Evolutionary conservation across 1,284 basidiomycete species (phyloP).

Genomic region (Naganishia albida): DNA sequence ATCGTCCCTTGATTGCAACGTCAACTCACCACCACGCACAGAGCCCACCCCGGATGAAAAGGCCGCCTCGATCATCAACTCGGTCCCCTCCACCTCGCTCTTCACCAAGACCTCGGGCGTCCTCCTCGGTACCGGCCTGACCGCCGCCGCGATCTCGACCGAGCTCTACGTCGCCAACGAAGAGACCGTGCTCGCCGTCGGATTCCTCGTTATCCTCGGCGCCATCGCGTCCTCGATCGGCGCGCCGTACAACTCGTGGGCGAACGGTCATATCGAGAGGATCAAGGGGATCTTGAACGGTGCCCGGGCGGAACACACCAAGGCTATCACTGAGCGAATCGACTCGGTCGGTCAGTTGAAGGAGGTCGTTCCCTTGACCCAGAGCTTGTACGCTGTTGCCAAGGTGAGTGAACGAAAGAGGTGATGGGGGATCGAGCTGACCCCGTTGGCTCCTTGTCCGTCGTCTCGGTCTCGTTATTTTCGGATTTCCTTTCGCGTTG

Average conservation of each 20-base stretch:
- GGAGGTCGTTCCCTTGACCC: constrained; percentile 86
- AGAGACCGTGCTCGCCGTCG: constrained; percentile 80
- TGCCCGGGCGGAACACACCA: constrained; percentile 85
- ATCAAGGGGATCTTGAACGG: constrained; percentile 79
- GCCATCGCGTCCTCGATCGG: constrained; percentile 77
- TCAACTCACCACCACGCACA: constrained; percentile 41
- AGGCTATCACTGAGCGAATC: constrained; percentile 91
- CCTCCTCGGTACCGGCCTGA: constrained; percentile 83
- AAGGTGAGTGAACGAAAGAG: constrained; percentile 64
- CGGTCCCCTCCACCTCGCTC: constrained; percentile 86
- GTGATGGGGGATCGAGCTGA: not conserved
- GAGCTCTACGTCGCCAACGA: constrained; percentile 98
- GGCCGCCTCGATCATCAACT: constrained; percentile 87
- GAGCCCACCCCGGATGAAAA: constrained; percentile 74
- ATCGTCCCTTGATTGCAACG: constrained; percentile 5
- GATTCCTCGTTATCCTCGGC: constrained; percentile 81
- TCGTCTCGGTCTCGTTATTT: too few relatives aligned
- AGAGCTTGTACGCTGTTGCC: constrained; percentile 87
- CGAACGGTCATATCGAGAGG: constrained; percentile 77
- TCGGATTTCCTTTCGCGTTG: too few relatives aligned
- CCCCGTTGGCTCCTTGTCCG: too few relatives aligned
- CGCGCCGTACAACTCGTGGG: constrained; percentile 92
- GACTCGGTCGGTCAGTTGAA: constrained; percentile 87
- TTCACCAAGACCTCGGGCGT: constrained; percentile 93
- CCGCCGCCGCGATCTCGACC: constrained; percentile 91